Evolutionary conservation across 768 basidiomycete species (phyloP).

Genomic region (Macrocybe gigantea): DNA sequence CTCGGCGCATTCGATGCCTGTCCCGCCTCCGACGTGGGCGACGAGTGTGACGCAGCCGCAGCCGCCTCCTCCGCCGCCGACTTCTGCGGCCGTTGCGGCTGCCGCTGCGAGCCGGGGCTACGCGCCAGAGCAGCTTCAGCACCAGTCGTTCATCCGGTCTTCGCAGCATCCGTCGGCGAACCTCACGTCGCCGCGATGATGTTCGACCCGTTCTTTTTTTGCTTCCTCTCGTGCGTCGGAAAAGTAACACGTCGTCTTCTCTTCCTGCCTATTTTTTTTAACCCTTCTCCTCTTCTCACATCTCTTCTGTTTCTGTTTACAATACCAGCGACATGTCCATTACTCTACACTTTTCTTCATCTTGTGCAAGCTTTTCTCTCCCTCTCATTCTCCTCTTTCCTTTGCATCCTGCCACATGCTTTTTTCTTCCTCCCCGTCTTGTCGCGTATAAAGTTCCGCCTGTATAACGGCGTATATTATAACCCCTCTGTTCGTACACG

Average conservation of each 20-base stretch:
- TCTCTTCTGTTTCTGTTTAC: conserved; percentile 3
- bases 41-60: conserved; percentile 4
- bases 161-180: conserved; percentile 19
- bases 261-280: not conserved
- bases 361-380: too few species aligned
- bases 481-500: conserved; percentile 6
- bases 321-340: not conserved
- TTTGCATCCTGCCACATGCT: too few species aligned
- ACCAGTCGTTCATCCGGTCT: conserved; percentile 30
- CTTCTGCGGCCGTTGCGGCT: conserved; percentile 1
- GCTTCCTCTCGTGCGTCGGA: not conserved
- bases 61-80: not conserved
- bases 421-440: too few species aligned
- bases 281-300: not conserved
- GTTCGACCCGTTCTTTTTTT: conserved; percentile 7
- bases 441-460: not conserved
- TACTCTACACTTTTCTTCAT: too few species aligned
- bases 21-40: conserved; percentile 23
- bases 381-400: too few species aligned
- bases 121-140: conserved; percentile 28
- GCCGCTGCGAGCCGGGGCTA: conserved; percentile 15
- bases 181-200: conserved; percentile 17
- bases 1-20: conserved; percentile 9
- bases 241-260: too few species aligned
- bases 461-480: conserved; percentile 13